These are phyloP conservation scores for Petasospora fabianii DNA, from an alignment of 1,139 yeast species.

Conservation along the genomic window DNA sequence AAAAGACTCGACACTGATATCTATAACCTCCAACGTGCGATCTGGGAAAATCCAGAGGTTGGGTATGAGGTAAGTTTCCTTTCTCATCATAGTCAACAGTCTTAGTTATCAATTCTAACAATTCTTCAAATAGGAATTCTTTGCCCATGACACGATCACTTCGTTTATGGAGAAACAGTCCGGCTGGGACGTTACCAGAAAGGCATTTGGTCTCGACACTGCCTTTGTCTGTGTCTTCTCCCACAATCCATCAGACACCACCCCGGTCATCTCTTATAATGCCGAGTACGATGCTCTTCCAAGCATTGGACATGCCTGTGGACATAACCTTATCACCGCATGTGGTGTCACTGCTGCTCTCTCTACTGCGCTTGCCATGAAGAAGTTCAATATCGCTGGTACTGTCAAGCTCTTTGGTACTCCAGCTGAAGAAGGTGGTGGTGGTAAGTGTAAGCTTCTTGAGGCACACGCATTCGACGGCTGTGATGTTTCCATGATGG, in stretches of 20 bases:
- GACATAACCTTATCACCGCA: slow-evolving; percentile 10
- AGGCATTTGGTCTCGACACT: slow-evolving; percentile 8
- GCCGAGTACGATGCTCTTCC: slow-evolving; percentile 13
- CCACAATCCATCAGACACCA: background rate
- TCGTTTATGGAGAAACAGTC: slow-evolving; percentile 7
- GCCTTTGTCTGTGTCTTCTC: slow-evolving; percentile 8
- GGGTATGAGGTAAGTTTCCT: slow-evolving; percentile 1
- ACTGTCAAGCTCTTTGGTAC: slow-evolving; percentile 10
- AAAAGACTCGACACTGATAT: slow-evolving; percentile 4
- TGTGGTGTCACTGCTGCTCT: slow-evolving; percentile 8
- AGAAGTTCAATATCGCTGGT: slow-evolving; percentile 8
- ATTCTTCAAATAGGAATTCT: slow-evolving; percentile 4
- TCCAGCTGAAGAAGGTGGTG: slow-evolving; percentile 12
- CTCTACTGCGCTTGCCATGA: slow-evolving; percentile 6
- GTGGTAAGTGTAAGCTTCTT: slow-evolving; percentile 9
- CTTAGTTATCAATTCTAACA: background rate
- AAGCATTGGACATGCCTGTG: slow-evolving; percentile 13
- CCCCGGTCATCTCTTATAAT: slow-evolving; percentile 10
- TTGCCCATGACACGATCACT: slow-evolving; percentile 6
- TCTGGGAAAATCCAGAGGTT: slow-evolving; percentile 8
- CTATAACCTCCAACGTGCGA: slow-evolving; percentile 3
- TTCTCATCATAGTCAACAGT: too few relatives aligned
- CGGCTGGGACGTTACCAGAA: slow-evolving; percentile 8
- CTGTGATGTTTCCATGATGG: slow-evolving; percentile 9
- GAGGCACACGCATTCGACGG: slow-evolving; percentile 9